Evolutionary conservation across 176 grass and related monocot species (phyloP).

Genomic region (Phragmites australis): DNA sequence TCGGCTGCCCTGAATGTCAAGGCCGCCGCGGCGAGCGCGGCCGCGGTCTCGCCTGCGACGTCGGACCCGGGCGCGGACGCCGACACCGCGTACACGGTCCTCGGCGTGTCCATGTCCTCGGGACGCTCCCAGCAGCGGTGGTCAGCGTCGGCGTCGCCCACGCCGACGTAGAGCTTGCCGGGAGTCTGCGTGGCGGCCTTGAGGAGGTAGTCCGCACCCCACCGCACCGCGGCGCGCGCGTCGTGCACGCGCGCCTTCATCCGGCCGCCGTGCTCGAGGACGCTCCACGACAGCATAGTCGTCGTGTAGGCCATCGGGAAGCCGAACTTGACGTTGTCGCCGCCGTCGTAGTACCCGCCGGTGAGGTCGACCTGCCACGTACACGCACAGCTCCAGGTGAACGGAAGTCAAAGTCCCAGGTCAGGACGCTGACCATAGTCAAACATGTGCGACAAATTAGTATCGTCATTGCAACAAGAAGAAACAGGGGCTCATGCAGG

Average conservation of each 20-base stretch:
- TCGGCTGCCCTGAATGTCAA: constrained; percentile 46
- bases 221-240: constrained; percentile 58
- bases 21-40: constrained; percentile 67
- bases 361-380: constrained; percentile 62
- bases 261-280: constrained; percentile 62
- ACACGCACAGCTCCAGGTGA: constrained; percentile 10
- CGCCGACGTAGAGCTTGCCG: constrained; percentile 72
- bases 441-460: no score
- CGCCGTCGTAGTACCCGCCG: constrained; percentile 90
- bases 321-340: constrained; percentile 88
- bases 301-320: constrained; percentile 90
- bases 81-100: constrained; percentile 73
- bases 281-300: constrained; percentile 74
- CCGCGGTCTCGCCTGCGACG: constrained; percentile 73
- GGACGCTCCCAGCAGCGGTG: constrained; percentile 84
- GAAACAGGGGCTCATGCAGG: not conserved
- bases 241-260: constrained; percentile 41
- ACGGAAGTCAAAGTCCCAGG: not conserved
- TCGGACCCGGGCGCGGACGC: constrained; percentile 60
- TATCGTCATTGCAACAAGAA: no score
- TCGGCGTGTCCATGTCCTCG: constrained; percentile 86
- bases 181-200: constrained; percentile 55
- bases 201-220: constrained; percentile 86
- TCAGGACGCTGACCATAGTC: not conserved
- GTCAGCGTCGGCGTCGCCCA: constrained; percentile 75